Percentiles rank a stretch among this genome's conserved stretches.
Conservation (phyloP, 2,329 filamentous ascomycete species). For the Aureobasidium namibiae region DNA sequence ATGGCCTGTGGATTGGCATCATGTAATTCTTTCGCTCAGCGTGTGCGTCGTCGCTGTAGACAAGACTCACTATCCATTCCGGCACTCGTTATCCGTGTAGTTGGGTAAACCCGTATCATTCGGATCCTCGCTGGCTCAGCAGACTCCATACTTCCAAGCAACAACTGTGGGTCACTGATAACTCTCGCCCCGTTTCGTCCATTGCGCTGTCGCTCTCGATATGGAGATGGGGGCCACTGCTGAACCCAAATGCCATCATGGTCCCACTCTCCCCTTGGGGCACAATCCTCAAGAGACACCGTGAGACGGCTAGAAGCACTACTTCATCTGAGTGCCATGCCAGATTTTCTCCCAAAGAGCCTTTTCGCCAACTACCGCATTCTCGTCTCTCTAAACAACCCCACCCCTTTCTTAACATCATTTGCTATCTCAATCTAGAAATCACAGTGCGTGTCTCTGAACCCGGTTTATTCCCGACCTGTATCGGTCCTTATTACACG, state of each 20-base stretch:
- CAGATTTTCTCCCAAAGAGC: background rate
- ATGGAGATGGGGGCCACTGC: constrained; percentile 1
- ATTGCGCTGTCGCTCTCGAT: background rate
- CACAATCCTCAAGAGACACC: constrained; percentile 10
- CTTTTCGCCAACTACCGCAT: background rate
- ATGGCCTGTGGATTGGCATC: background rate
- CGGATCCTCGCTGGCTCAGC: constrained; percentile 1
- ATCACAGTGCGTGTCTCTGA: background rate
- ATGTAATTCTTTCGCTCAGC: background rate
- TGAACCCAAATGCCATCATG: constrained; percentile 12
- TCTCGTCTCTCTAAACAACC: background rate
- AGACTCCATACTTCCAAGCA: background rate
- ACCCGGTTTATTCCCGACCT: background rate
- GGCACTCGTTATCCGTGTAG: background rate
- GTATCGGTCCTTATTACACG: constrained; percentile 4
- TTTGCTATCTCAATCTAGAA: background rate
- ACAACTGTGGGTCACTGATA: constrained; percentile 8
- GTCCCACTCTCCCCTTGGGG: constrained; percentile 13
- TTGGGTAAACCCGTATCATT: background rate
- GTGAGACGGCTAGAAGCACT: constrained; percentile 3
- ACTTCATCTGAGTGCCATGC: background rate
- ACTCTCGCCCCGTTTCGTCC: background rate
- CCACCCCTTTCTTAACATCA: background rate
- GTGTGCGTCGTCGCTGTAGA: background rate
- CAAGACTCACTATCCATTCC: background rate